Conservation (phyloP, 345 rosid species). For the Aethionema arabicum region DNA sequence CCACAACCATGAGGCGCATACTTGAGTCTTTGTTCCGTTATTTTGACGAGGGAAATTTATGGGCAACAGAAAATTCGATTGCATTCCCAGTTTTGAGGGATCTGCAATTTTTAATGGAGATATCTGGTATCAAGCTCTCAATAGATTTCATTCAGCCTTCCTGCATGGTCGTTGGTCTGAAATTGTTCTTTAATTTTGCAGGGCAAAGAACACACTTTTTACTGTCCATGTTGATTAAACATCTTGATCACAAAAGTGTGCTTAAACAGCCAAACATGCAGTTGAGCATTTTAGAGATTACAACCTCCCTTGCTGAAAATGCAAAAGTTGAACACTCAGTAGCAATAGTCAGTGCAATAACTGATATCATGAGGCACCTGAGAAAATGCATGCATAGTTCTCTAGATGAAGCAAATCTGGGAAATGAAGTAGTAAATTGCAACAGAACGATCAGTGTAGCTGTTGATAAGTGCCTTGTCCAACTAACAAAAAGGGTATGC, state of each 20-base stretch:
- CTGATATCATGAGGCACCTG: conserved; percentile 86
- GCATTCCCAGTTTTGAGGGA: conserved; percentile 83
- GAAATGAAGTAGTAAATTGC: conserved; percentile 56
- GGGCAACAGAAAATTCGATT: conserved; percentile 80
- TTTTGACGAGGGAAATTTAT: conserved; percentile 64
- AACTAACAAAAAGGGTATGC: conserved; percentile 63
- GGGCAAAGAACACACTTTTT: conserved; percentile 87
- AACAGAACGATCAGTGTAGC: conserved; percentile 60
- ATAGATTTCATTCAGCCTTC: conserved; percentile 15
- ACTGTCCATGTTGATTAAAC: conserved; percentile 84
- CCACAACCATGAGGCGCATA: conserved; percentile 80
- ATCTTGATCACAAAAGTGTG: conserved; percentile 91
- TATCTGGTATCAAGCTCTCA: conserved; percentile 52
- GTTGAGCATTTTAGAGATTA: conserved; percentile 75
- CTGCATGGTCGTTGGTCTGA: conserved; percentile 23
- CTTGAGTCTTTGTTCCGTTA: conserved; percentile 89
- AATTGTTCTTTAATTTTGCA: conserved; percentile 37
- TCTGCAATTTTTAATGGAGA: conserved; percentile 80
- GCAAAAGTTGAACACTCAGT: conserved; percentile 72
- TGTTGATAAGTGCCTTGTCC: conserved; percentile 84
- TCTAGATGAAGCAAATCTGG: conserved; percentile 65
- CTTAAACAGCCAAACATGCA: conserved; percentile 75
- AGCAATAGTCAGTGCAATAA: conserved; percentile 73
- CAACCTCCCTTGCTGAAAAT: conserved; percentile 63
- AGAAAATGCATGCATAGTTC: conserved; percentile 84